Percentiles rank a stretch among this genome's conserved stretches.
Conservation (phyloP, 1,139 yeast species). For the Taphrina confusa region DNA sequence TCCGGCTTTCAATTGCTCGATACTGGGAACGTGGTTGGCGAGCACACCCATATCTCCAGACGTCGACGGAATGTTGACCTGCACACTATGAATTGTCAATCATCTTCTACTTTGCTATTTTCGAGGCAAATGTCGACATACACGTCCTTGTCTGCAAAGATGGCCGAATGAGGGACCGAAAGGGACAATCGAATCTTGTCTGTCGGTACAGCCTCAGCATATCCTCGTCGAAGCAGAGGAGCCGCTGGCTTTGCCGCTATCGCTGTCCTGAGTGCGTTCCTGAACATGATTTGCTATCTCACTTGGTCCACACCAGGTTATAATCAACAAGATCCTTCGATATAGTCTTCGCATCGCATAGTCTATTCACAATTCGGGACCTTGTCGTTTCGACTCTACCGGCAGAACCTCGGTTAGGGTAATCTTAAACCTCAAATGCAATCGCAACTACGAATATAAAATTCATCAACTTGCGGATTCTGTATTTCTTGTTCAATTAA, state of each 20-base stretch:
- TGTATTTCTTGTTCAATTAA: too few relatives aligned
- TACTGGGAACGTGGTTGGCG: constrained; percentile 97
- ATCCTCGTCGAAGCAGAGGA: constrained; percentile 33
- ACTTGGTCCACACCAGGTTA: too few relatives aligned
- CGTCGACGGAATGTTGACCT: constrained; percentile 94
- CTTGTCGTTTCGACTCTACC: neutral
- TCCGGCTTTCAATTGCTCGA: constrained; percentile 97
- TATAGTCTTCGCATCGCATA: neutral
- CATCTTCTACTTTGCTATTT: constrained; percentile 1
- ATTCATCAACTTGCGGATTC: too few relatives aligned
- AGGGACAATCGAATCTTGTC: constrained; percentile 84
- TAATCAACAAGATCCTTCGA: too few relatives aligned
- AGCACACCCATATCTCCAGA: constrained; percentile 97
- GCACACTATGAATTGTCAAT: constrained; percentile 54
- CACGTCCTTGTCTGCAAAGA: constrained; percentile 36
- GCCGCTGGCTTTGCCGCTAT: constrained; percentile 9
- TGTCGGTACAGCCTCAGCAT: constrained; percentile 55
- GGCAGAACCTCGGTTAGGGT: neutral
- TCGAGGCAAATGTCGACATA: constrained; percentile 41
- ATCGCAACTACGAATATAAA: too few relatives aligned
- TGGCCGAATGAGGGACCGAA: constrained; percentile 70
- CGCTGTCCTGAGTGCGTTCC: constrained; percentile 29
- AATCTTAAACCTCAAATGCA: too few relatives aligned
- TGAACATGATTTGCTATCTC: constrained; percentile 17
- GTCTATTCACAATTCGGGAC: neutral